Evolutionary conservation across 2,329 filamentous ascomycete genomes (phyloP), one percentile per base, ranked within the genome.

Genomic region (Davidsoniella australis): DNA sequence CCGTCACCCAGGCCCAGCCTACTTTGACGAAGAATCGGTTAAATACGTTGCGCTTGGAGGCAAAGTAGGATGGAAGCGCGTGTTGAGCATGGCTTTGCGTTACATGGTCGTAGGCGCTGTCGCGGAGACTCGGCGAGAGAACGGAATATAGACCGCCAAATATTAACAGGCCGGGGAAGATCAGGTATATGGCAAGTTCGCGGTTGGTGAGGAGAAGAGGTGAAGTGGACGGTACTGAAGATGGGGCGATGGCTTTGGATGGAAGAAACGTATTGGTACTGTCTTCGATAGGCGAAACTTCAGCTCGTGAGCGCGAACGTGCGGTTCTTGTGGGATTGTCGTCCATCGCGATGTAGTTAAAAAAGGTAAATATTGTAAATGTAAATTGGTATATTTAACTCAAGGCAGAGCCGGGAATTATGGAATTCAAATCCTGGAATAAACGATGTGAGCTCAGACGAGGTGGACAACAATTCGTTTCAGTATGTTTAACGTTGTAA

Each of bases 11-110:
- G 45, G 80, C 75, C 91, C 91, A 98, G 54, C 89, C 89, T 48
- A 84, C 72, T 70, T 98, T 98, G 59, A 98, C 91, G 60, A 96
- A 98, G 58, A 87, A 75, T 43, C 83, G 64, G 62, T 98, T 98
- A 73, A 96, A 83, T 47, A 95, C 58, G 66, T 98, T 98, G 63
- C 78, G 74, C 66, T 98, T 98, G 58, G 82, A 82, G 43, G 91
- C 89, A 63, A 98, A 98, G 69, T 96, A 98, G 61, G 74, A 81
- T 2, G 84, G 84, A n/a, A 62, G 59, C 62, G 68, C 65, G 63
- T 63, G 61, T 43, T 69, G 71, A 3, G 69, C 64, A 64, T 85
- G 81, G 10, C 81, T 73, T 60, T 87, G 82, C 20, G 72, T 63
- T 39, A 66, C 59, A 2, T 69, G 62, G 55, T 78, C 75, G 68